Evolutionary conservation across 2,329 filamentous ascomycete genomes (phyloP).

Genomic region (Geosmithia flava): DNA sequence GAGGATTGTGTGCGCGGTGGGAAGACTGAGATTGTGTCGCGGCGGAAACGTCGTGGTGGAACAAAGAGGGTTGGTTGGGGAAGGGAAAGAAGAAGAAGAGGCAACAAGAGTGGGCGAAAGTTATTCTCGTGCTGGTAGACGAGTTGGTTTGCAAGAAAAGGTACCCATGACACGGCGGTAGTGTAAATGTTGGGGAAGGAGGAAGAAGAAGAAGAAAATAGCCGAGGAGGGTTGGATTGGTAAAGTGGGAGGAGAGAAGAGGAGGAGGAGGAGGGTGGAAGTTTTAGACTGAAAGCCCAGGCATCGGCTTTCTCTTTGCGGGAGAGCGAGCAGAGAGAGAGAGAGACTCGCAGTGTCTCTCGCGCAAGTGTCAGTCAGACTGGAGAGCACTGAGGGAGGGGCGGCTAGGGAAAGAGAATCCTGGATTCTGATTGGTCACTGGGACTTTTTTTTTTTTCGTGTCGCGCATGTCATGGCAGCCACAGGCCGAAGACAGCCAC

Average conservation of each 20-base stretch:
- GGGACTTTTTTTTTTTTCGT: neutral
- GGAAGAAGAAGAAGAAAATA: neutral
- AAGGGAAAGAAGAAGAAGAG: neutral
- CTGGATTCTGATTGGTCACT: neutral
- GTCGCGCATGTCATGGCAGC: neutral
- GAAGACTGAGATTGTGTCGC: neutral
- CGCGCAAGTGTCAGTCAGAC: neutral
- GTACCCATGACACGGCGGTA: neutral
- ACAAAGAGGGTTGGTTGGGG: neutral
- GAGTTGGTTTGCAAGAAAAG: neutral
- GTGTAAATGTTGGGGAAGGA: neutral
- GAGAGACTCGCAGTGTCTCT: neutral
- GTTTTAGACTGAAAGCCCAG: neutral
- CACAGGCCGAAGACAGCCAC: no score
- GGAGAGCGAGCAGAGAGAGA: no score
- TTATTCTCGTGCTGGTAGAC: constrained; percentile 1
- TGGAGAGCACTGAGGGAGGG: neutral
- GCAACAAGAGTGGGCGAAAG: neutral
- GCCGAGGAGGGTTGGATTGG: neutral
- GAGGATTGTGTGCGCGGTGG: no score
- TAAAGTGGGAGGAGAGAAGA: neutral
- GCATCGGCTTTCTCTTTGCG: neutral
- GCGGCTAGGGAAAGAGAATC: neutral
- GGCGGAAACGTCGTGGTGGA: no score
- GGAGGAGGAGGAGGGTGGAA: neutral